These are phyloP conservation scores for Ophiostoma tasmaniense DNA, from an alignment of 2,329 filamentous ascomycete genomes.

Conservation along the genomic window DNA sequence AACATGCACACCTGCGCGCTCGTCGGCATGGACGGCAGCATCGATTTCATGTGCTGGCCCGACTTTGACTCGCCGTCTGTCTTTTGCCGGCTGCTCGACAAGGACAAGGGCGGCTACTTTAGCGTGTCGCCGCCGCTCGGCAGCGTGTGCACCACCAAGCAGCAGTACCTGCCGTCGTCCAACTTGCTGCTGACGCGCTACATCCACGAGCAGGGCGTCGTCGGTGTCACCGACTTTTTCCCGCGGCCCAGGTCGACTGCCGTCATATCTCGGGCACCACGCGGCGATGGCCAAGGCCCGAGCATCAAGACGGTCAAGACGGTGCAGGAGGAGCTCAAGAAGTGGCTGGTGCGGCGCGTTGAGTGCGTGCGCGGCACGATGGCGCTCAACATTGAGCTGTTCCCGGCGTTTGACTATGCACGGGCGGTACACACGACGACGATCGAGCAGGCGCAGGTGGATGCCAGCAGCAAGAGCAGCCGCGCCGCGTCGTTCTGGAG, in stretches of 20 bases:
- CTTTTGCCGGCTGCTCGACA: conserved; percentile 66
- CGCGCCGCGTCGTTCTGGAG: conserved; percentile 57
- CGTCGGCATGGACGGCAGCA: conserved; percentile 63
- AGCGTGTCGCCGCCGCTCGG: conserved; percentile 50
- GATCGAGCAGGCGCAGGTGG: conserved; percentile 38
- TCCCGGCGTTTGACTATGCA: conserved; percentile 66
- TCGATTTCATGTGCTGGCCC: conserved; percentile 77
- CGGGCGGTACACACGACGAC: conserved; percentile 52
- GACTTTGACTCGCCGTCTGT: conserved; percentile 70
- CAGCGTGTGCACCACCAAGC: conserved; percentile 58
- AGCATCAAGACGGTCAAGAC: conserved; percentile 42
- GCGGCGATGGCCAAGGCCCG: conserved; percentile 16
- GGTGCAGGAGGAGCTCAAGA: conserved; percentile 56
- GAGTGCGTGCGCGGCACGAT: conserved; percentile 63
- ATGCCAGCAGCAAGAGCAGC: conserved; percentile 34
- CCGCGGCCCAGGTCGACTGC: conserved; percentile 55
- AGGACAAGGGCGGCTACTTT: conserved; percentile 66
- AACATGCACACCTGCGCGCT: conserved; percentile 73
- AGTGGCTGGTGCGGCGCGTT: conserved; percentile 61
- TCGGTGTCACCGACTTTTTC: conserved; percentile 68
- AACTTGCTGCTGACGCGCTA: conserved; percentile 72
- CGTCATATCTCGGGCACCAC: conserved; percentile 40
- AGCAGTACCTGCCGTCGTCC: conserved; percentile 66
- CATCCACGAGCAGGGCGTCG: conserved; percentile 65
- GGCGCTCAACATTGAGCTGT: conserved; percentile 59